phyloP scores from a whole-genome alignment of 1,284 basidiomycete genomes.

The Xerocomus amazonicus region DNA sequence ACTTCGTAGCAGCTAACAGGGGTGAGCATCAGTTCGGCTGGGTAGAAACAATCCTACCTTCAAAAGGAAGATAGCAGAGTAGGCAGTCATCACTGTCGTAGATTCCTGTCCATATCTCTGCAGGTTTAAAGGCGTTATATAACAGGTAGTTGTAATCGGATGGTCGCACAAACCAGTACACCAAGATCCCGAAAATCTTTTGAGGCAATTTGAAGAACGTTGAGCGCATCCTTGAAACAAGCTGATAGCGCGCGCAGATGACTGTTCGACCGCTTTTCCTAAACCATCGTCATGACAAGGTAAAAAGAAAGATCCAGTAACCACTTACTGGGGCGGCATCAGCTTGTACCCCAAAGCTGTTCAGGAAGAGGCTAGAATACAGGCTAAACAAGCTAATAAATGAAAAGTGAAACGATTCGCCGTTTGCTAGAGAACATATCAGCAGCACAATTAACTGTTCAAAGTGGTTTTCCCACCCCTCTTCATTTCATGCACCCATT shows the following conservation, averaged over 20 bases:
- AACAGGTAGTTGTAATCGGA: not conserved
- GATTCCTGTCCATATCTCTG: conserved; percentile 81
- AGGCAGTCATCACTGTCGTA: conserved; percentile 78
- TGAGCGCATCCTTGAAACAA: conserved; percentile 69
- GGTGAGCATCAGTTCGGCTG: conserved; percentile 10
- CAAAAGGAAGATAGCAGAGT: conserved; percentile 73
- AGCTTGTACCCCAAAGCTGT: conserved; percentile 72
- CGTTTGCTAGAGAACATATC: conserved; percentile 44
- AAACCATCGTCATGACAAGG: conserved; percentile 11
- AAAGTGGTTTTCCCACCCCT: conserved; percentile 43
- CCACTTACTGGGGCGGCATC: conserved; percentile 51
- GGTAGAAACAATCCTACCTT: conserved; percentile 43
- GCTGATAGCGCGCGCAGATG: conserved; percentile 65
- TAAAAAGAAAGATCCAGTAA: not conserved
- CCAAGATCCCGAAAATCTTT: conserved; percentile 70
- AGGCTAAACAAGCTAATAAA: conserved; percentile 72
- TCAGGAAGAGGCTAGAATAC: conserved; percentile 74
- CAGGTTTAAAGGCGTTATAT: not conserved
- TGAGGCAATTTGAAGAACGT: conserved; percentile 63
- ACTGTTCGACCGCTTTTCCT: conserved; percentile 48
- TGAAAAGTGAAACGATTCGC: conserved; percentile 66
- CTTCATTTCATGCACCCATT: conserved; percentile 67
- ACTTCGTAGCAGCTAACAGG: conserved; percentile 57
- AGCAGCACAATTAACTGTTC: conserved; percentile 5
- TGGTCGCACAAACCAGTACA: conserved; percentile 56